A percentile compares a stretch with the other conserved stretches of the same genome.
These are phyloP conservation scores for Smittium culicis DNA, from an alignment of 371 early-diverging fungal genomes.

Conservation along the genomic window DNA sequence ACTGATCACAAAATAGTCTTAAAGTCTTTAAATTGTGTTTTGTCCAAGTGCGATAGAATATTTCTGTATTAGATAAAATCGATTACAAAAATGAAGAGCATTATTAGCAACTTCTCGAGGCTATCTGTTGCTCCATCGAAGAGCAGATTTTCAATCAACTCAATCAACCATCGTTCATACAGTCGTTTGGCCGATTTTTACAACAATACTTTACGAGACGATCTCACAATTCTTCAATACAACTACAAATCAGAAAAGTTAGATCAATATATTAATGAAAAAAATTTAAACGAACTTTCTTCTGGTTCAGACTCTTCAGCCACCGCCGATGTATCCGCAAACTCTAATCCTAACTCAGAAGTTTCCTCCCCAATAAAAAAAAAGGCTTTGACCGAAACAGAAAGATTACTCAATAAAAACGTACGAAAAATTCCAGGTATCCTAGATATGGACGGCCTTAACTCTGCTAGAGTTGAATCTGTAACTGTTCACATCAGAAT, in stretches of 20 bases:
- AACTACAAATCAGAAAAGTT: constrained; percentile 37
- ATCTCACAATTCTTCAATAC: constrained; percentile 69
- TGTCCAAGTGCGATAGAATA: too few species aligned
- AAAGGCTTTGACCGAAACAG: constrained; percentile 14
- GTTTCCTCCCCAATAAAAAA: constrained; percentile 23
- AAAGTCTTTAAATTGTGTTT: too few species aligned
- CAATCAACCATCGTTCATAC: constrained; percentile 21
- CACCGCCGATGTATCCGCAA: background rate
- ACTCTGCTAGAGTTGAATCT: constrained; percentile 19
- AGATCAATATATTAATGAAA: constrained; percentile 15
- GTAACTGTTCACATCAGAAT: constrained; percentile 32
- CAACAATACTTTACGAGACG: constrained; percentile 63
- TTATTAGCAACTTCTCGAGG: background rate
- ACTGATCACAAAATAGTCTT: too few species aligned
- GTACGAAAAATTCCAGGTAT: constrained; percentile 17
- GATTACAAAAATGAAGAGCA: background rate
- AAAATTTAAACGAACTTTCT: background rate
- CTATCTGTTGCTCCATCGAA: background rate
- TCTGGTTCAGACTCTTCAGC: background rate
- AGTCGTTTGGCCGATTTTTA: constrained; percentile 67
- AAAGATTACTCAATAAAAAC: constrained; percentile 8
- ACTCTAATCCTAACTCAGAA: background rate
- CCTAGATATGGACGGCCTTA: constrained; percentile 16
- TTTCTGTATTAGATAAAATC: background rate
- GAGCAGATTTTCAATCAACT: background rate